These are phyloP conservation scores for Limonium bicolor DNA, from an alignment of 148 eudicot species.

Conservation along the genomic window DNA sequence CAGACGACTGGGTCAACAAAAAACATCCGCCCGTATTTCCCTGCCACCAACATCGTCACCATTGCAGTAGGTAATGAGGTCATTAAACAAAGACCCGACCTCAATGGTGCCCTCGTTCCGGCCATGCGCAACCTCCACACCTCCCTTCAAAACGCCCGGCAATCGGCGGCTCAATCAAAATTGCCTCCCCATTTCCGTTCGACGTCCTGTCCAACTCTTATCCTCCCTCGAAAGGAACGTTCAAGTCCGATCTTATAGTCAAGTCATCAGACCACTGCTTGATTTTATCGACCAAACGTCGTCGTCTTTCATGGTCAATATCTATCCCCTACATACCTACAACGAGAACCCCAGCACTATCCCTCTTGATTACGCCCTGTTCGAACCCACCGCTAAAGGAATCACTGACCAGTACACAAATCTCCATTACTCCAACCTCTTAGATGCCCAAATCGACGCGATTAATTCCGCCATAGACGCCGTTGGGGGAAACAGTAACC, in stretches of 20 bases:
- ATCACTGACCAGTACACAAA: constrained; percentile 43
- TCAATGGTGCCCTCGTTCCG: constrained; percentile 34
- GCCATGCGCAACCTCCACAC: constrained; percentile 55
- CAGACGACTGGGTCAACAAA: constrained; percentile 57
- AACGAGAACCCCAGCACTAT: neutral
- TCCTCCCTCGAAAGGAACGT: neutral
- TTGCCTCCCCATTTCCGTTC: neutral
- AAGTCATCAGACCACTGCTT: neutral
- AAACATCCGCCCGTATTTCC: constrained; percentile 30
- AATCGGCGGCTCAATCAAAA: neutral
- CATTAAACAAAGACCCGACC: constrained; percentile 31
- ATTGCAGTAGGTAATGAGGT: constrained; percentile 90
- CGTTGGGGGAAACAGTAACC: no score
- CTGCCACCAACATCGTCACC: constrained; percentile 26
- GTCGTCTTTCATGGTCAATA: neutral
- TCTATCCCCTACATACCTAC: neutral
- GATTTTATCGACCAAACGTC: neutral
- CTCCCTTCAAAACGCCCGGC: constrained; percentile 17
- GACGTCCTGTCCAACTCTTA: neutral
- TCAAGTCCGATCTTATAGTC: neutral
- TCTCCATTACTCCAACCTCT: constrained; percentile 30
- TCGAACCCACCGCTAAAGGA: constrained; percentile 18
- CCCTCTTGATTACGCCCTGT: neutral
- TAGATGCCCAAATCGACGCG: constrained; percentile 85
- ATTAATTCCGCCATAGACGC: no score